phyloP scores from a whole-genome alignment of 805 yeast species.

The Candida ipomoeae region DNA sequence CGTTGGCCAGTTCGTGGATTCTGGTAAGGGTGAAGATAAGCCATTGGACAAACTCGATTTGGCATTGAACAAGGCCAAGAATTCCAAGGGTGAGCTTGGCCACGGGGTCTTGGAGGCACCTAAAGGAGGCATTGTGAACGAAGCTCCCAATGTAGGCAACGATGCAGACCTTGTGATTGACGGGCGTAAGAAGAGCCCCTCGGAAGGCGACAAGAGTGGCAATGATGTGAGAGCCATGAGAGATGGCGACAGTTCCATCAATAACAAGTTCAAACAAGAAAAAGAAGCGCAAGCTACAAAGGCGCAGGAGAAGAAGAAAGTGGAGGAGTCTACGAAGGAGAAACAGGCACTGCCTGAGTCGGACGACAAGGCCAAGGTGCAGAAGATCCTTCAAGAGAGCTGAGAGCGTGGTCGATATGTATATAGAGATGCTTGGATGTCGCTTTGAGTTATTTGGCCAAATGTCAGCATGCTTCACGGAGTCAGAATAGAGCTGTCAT shows the following conservation, averaged over 20 bases:
- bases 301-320: not conserved
- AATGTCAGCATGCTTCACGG: not conserved
- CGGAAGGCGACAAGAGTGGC: conserved; percentile 1
- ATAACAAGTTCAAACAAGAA: not conserved
- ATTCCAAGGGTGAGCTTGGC: conserved; percentile 38
- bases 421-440: not conserved
- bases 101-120: conserved; percentile 42
- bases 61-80: conserved; percentile 37
- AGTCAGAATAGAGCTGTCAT: not conserved
- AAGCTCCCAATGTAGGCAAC: conserved; percentile 40
- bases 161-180: conserved; percentile 28
- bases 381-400: conserved; percentile 11
- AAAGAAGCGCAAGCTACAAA: not conserved
- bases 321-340: not conserved
- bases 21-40: conserved; percentile 27
- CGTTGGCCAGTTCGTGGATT: conserved; percentile 27
- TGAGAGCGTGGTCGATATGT: not conserved
- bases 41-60: conserved; percentile 32
- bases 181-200: conserved; percentile 11
- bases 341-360: not conserved
- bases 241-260: conserved; percentile 1
- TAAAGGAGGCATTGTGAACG: conserved; percentile 45
- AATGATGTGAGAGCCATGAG: conserved; percentile 13
- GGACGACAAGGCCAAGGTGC: conserved; percentile 6
- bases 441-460: not conserved